These are phyloP conservation scores for Massospora cicadina DNA, from an alignment of 371 early-diverging fungal species.

Conservation along the genomic window DNA sequence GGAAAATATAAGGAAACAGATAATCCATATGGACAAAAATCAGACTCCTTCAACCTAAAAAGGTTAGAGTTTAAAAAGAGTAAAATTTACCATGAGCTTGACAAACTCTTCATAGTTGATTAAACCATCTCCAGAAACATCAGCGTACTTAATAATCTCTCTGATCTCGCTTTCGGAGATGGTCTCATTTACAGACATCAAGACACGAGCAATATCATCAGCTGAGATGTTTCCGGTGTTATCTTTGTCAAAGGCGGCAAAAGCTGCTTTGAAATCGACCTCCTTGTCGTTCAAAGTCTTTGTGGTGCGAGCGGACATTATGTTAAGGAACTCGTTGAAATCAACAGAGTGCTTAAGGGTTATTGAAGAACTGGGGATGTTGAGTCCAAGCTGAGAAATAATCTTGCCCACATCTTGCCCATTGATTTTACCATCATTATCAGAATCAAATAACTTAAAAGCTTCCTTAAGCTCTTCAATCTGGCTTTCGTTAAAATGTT, in stretches of 20 bases:
- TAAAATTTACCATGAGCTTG: slow-evolving; percentile 9
- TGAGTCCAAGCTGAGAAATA: neutral
- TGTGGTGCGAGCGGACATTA: slow-evolving; percentile 3
- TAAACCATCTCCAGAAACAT: slow-evolving; percentile 8
- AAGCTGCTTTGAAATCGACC: slow-evolving; percentile 10
- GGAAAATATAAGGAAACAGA: no score
- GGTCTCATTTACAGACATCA: neutral
- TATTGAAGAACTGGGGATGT: neutral
- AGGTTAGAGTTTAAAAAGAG: neutral
- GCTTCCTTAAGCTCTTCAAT: slow-evolving; percentile 8
- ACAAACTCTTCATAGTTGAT: slow-evolving; percentile 12
- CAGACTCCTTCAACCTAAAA: neutral
- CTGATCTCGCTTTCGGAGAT: slow-evolving; percentile 7
- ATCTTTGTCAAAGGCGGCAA: slow-evolving; percentile 11
- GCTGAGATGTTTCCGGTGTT: slow-evolving; percentile 5
- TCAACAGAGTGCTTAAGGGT: slow-evolving; percentile 6
- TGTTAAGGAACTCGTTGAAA: slow-evolving; percentile 5
- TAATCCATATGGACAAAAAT: neutral
- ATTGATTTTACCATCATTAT: slow-evolving; percentile 3
- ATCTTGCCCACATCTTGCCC: neutral
- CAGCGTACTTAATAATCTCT: slow-evolving; percentile 10
- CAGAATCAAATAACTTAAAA: slow-evolving; percentile 7
- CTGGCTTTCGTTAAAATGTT: slow-evolving; percentile 9
- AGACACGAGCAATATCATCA: slow-evolving; percentile 9
- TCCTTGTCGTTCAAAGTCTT: slow-evolving; percentile 8